A percentile compares a stretch with the other conserved stretches of the same genome.
Conservation (phyloP, 192 early-diverging fungal genomes). For the Pilobolus umbonatus region DNA sequence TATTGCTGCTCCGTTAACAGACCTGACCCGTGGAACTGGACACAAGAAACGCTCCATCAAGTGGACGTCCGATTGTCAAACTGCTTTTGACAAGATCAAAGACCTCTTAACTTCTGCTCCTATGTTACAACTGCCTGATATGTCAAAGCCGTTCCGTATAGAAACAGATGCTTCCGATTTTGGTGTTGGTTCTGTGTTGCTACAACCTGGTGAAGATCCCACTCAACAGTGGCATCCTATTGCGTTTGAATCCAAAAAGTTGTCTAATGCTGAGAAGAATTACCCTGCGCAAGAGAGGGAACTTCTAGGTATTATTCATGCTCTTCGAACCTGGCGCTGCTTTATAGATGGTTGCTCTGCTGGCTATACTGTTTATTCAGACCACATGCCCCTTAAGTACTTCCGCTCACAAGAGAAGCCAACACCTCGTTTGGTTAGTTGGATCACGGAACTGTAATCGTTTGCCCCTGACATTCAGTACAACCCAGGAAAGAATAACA, state of each 20-base stretch:
- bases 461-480: constrained; percentile 3
- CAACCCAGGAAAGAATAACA: constrained; percentile 12
- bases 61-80: too few relatives aligned
- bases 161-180: too few relatives aligned
- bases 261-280: constrained; percentile 18
- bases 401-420: constrained; percentile 5
- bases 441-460: constrained; percentile 5
- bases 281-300: constrained; percentile 29
- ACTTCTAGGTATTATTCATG: constrained; percentile 10
- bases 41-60: too few relatives aligned
- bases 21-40: too few relatives aligned
- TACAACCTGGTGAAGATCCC: too few relatives aligned
- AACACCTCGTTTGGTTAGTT: neutral
- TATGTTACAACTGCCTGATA: too few relatives aligned
- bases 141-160: too few relatives aligned
- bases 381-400: constrained; percentile 10
- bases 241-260: constrained; percentile 32
- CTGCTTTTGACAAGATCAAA: too few relatives aligned
- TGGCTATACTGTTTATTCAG: neutral
- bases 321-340: constrained; percentile 10
- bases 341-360: neutral
- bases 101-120: too few relatives aligned
- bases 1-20: too few relatives aligned
- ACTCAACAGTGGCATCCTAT: constrained; percentile 28
- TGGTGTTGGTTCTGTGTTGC: too few relatives aligned